phyloP scores from a whole-genome alignment of 2,329 filamentous ascomycete species.

The Pyricularia sp. region DNA sequence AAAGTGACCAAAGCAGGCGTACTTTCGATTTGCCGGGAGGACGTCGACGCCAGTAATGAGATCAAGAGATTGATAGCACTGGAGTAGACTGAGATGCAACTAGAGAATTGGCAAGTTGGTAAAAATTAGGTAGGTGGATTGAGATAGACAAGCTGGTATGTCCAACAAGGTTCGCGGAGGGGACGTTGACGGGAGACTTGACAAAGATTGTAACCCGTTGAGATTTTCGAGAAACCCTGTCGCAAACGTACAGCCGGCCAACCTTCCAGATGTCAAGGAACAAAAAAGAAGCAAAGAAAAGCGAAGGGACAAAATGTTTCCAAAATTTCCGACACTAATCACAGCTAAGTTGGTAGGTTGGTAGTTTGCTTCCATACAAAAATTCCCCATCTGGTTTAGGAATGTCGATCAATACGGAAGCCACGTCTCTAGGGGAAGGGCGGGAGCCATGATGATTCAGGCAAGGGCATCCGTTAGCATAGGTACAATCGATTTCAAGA shows the following conservation, averaged over 20 bases:
- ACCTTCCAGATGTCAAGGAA: background rate
- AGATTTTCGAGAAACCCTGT: background rate
- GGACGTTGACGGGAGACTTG: too few species aligned
- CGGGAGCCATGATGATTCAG: background rate
- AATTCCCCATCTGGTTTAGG: background rate
- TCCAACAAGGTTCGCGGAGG: background rate
- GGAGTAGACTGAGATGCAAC: background rate
- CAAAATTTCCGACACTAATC: background rate
- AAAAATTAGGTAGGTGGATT: too few species aligned
- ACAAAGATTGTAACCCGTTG: too few species aligned
- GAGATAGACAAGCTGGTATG: too few species aligned
- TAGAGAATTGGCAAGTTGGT: background rate
- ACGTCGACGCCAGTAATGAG: background rate
- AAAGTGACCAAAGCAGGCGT: background rate
- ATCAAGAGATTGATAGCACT: background rate
- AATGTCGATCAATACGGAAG: background rate
- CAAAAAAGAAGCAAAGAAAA: background rate
- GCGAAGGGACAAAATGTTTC: background rate
- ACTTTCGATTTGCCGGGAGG: background rate
- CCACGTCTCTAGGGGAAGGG: background rate
- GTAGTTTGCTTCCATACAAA: background rate
- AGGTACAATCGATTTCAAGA: too few species aligned
- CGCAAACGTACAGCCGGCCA: too few species aligned
- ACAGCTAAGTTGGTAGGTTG: background rate
- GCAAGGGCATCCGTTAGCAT: background rate